phyloP scores from a whole-genome alignment of 176 grass and related monocot genomes.

The Elaeis guineensis region DNA sequence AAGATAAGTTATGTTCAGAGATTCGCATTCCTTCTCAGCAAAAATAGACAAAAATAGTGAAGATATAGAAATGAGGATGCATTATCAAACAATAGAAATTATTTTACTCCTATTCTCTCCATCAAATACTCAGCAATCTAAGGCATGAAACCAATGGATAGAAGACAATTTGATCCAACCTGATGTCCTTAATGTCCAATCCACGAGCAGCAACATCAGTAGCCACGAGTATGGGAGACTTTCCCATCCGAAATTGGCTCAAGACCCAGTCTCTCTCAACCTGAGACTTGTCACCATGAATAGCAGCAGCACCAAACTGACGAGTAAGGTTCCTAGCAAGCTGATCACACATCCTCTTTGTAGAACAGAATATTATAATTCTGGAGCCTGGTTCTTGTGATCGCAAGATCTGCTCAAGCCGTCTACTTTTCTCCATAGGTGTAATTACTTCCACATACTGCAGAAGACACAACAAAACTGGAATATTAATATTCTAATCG shows the following conservation, averaged over 20 bases:
- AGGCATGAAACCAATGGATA: not conserved
- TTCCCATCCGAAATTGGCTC: slow-evolving; percentile 62
- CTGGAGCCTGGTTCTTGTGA: slow-evolving; percentile 74
- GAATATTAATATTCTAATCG: too few species aligned
- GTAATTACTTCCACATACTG: slow-evolving; percentile 74
- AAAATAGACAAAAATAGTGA: too few species aligned
- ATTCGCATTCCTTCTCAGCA: too few species aligned
- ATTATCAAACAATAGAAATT: slow-evolving; percentile 5
- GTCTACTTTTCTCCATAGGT: slow-evolving; percentile 54
- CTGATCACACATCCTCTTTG: slow-evolving; percentile 91
- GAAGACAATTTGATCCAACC: slow-evolving; percentile 18
- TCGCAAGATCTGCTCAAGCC: slow-evolving; percentile 74
- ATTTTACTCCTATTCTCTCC: slow-evolving; percentile 5
- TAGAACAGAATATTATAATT: slow-evolving; percentile 96
- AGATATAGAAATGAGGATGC: too few species aligned
- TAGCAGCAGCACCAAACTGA: slow-evolving; percentile 58
- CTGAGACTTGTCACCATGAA: slow-evolving; percentile 98
- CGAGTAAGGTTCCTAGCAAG: slow-evolving; percentile 55
- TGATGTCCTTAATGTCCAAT: slow-evolving; percentile 85
- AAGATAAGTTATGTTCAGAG: too few species aligned
- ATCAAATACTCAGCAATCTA: slow-evolving; percentile 11
- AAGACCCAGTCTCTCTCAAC: slow-evolving; percentile 83
- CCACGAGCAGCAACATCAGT: slow-evolving; percentile 95
- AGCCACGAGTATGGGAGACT: slow-evolving; percentile 69
- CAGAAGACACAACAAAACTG: not conserved